Base-by-base conservation (phyloP, 192 early-diverging fungal species). In the Backusella circina region DNA sequence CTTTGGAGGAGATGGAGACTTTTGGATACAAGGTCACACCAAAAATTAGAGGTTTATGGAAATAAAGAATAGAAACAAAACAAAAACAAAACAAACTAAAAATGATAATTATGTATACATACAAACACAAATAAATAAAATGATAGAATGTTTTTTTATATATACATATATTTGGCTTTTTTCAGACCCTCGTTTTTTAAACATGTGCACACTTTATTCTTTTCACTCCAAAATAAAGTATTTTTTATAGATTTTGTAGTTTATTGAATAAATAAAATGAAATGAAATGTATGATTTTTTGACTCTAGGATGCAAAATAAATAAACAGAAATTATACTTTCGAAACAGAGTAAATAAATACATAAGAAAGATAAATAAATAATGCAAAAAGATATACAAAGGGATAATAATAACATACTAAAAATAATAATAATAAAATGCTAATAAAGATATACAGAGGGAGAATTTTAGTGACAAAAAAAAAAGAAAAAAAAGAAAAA, bases 1-100 rank as follows among this genome's bases (percentile, higher is more conserved):
- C 88, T 31, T 47, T 92, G 33, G 82, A 85, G 47, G 91, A 93
- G 74, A 92, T 92, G 91, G 82, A 88, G 67, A 78, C 76, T 8
- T 86, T 87, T 75, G 89, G 89, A 4, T 84, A 88, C 72, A 76
- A 9, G 9, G 61, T 74, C n/a, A 36, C 73, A 30, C 23, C 8
- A 0, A 57, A 23, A 57, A 28, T 57, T 57, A 57, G 54, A 57
- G 21, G 8, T 57, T 57, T 57, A 57, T 57, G 54, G 54, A 57
- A 57, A 9, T 57, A 57, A 35, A 67, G 31, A 35, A 67, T 32
- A 67, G 30, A 32, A 32, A 67, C 2, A n/a, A 32, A 66, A 66
- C 26, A 65, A 65, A 65, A 65, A 65, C 64, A 21, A 67, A 67
- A 31, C 10, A 35, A 31, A n/a, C 13, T n/a, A 67, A n/a, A 66